phyloP scores from a whole-genome alignment of 371 early-diverging fungal genomes.

The Fennellomyces sp. region DNA sequence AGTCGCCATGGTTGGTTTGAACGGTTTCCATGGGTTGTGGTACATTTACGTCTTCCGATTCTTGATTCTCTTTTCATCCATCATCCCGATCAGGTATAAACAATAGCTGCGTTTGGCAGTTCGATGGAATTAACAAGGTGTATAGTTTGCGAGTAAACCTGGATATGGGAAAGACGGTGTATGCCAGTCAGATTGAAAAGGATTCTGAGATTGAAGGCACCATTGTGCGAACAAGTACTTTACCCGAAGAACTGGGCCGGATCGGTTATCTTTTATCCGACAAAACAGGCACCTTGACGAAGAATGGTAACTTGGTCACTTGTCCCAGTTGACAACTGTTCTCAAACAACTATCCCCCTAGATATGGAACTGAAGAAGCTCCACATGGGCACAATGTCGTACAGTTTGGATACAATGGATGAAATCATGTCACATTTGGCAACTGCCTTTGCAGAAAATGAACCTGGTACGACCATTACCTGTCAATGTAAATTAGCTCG shows the following conservation, averaged over 20 bases:
- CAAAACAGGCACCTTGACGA: conserved; percentile 99
- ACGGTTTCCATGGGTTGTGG: conserved; percentile 90
- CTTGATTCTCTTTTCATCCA: conserved; percentile 96
- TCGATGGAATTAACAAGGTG: neutral
- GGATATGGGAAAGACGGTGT: conserved; percentile 97
- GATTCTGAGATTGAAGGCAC: conserved; percentile 86
- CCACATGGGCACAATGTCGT: conserved; percentile 97
- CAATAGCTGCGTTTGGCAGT: too few relatives aligned
- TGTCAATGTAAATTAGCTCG: too few relatives aligned
- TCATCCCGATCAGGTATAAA: conserved; percentile 93
- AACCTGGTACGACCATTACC: conserved; percentile 12
- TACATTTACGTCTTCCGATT: conserved; percentile 94
- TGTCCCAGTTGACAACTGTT: neutral
- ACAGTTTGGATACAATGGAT: conserved; percentile 88
- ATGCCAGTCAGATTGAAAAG: conserved; percentile 83
- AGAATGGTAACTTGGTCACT: conserved; percentile 74
- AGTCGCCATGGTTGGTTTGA: conserved; percentile 86
- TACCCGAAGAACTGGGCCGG: conserved; percentile 99
- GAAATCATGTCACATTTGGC: conserved; percentile 76
- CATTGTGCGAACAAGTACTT: conserved; percentile 92
- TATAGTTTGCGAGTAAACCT: conserved; percentile 91
- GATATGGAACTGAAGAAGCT: conserved; percentile 98
- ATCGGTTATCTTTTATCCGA: conserved; percentile 97
- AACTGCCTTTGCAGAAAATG: conserved; percentile 54
- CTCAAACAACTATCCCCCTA: conserved; percentile 16